These are phyloP conservation scores for Ceratobasidium sp. DNA, from an alignment of 1,284 basidiomycete species.

Conservation along the genomic window DNA sequence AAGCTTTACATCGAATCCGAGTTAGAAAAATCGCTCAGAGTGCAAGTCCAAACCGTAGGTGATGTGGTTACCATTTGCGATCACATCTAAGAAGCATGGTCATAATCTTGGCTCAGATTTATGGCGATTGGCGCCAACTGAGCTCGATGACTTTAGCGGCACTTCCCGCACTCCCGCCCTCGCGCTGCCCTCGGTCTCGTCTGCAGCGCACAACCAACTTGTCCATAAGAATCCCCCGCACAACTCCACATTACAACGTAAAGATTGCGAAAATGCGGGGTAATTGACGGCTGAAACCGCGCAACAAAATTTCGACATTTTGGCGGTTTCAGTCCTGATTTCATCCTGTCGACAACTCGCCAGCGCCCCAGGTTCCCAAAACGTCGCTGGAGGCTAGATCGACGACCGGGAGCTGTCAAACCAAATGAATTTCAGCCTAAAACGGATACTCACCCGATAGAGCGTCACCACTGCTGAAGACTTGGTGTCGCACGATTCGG, in stretches of 20 bases:
- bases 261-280: conserved; percentile 22
- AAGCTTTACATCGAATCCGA: background rate
- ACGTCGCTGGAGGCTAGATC: too few relatives aligned
- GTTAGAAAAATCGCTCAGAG: background rate
- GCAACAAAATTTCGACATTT: conserved; percentile 3
- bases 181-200: background rate
- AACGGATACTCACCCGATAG: too few relatives aligned
- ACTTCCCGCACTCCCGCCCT: background rate
- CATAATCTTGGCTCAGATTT: background rate
- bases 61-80: background rate
- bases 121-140: conserved; percentile 20
- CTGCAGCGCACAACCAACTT: background rate
- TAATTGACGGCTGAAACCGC: conserved; percentile 25
- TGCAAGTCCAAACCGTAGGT: conserved; percentile 1
- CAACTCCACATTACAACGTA: background rate
- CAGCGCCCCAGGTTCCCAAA: too few relatives aligned
- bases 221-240: background rate
- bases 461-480: too few relatives aligned
- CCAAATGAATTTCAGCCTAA: too few relatives aligned
- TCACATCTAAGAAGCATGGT: conserved; percentile 10
- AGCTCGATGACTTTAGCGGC: conserved; percentile 20
- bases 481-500: too few relatives aligned
- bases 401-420: too few relatives aligned
- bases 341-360: too few relatives aligned
- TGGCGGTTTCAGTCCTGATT: background rate